Percentiles rank a stretch among this genome's conserved stretches.
These are phyloP conservation scores for Fraxinus pennsylvanica DNA, from an alignment of 257 asterid genomes.

Conservation along the genomic window DNA sequence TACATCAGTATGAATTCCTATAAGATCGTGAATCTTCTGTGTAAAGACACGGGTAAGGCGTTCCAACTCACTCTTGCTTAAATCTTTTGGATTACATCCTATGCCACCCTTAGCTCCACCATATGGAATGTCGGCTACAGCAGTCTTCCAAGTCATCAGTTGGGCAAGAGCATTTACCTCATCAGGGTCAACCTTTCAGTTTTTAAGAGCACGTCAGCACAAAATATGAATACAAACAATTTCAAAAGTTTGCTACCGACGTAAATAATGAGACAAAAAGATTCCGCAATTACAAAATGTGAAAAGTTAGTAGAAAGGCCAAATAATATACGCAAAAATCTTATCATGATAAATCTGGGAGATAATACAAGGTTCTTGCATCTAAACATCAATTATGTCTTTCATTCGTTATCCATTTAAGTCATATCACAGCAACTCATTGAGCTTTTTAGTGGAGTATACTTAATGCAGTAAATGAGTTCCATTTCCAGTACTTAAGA, in stretches of 20 bases:
- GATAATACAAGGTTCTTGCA: not conserved
- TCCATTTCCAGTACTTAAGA: not conserved
- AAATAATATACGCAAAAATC: not conserved
- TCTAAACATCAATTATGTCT: not conserved
- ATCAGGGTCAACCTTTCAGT: slow-evolving; percentile 80
- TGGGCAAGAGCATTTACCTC: slow-evolving; percentile 99
- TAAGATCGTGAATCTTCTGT: slow-evolving; percentile 90
- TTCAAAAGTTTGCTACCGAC: not conserved
- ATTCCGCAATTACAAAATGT: not conserved
- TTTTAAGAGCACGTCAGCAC: slow-evolving; percentile 26
- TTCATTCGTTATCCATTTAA: not conserved
- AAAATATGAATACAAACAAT: slow-evolving; percentile 3
- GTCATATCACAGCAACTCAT: not conserved
- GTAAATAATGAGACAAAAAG: not conserved
- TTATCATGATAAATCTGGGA: not conserved
- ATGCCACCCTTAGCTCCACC: slow-evolving; percentile 99
- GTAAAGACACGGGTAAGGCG: slow-evolving; percentile 97
- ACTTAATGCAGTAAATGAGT: not conserved
- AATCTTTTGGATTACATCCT: slow-evolving; percentile 80
- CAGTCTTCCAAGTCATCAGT: slow-evolving; percentile 99
- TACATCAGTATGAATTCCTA: slow-evolving; percentile 85
- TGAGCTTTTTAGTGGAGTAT: not conserved
- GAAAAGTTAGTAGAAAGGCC: not conserved
- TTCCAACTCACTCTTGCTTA: slow-evolving; percentile 76
- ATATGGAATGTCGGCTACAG: slow-evolving; percentile 87